Evolutionary conservation across 2,329 filamentous ascomycete genomes (phyloP).

Genomic region (Penicillium sp.): DNA sequence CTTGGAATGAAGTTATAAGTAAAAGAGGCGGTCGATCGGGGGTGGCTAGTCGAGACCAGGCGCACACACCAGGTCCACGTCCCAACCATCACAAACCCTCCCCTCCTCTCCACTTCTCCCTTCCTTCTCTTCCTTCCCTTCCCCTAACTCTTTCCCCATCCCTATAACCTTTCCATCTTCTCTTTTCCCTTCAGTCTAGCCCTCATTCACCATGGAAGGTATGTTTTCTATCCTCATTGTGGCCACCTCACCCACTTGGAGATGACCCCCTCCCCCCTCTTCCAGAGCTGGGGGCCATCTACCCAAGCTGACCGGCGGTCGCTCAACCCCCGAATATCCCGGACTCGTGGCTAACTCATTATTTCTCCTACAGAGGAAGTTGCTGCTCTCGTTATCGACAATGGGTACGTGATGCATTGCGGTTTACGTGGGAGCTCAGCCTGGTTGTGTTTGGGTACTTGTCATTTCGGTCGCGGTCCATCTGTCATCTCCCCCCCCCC

Average conservation of each 20-base stretch:
- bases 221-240: slow-evolving; percentile 43
- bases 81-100: slow-evolving; percentile 31
- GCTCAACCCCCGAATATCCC: slow-evolving; percentile 13
- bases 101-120: slow-evolving; percentile 21
- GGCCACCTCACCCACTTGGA: slow-evolving; percentile 31
- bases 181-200: slow-evolving; percentile 42
- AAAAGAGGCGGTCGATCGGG: slow-evolving; percentile 8
- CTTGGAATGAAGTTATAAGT: slow-evolving; percentile 4
- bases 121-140: slow-evolving; percentile 14
- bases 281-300: slow-evolving; percentile 11
- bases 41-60: slow-evolving; percentile 13
- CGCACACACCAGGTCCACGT: slow-evolving; percentile 20
- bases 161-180: slow-evolving; percentile 17
- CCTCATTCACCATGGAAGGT: slow-evolving; percentile 62
- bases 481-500: slow-evolving; percentile 15
- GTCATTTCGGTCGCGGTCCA: slow-evolving; percentile 23
- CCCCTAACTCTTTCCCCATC: slow-evolving; percentile 17
- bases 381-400: slow-evolving; percentile 99
- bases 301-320: slow-evolving; percentile 10
- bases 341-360: slow-evolving; percentile 36
- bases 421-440: slow-evolving; percentile 17
- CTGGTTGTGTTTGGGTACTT: slow-evolving; percentile 29
- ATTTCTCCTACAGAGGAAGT: slow-evolving; percentile 81
- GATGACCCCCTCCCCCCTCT: slow-evolving; percentile 17
- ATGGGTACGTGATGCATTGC: slow-evolving; percentile 80